Base-by-base conservation (phyloP, 768 basidiomycete species). In the Mycena latifolia region DNA sequence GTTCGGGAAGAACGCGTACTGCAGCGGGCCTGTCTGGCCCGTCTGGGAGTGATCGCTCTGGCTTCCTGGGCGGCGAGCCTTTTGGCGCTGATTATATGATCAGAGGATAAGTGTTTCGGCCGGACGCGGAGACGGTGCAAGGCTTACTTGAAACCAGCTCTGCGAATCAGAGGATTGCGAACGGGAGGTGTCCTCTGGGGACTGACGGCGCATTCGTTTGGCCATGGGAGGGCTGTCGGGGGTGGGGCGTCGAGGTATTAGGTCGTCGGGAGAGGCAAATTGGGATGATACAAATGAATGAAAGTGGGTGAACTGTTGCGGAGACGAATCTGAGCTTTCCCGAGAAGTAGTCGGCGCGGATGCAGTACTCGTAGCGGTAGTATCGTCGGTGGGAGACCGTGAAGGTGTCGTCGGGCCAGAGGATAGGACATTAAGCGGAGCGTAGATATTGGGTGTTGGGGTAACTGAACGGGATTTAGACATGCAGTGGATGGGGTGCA, bases 41-140 rank as follows among this genome's bases (percentile, higher is more conserved):
- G 80, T 79, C 61, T 84, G 76, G 55, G 88, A 84, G 6, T 82
- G 76, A 55, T 85, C 83, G 61, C 85, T 84, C 63, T 90, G 88
- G 65, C 82, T 85, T 56, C 88, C 88, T 24, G 93, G 92, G 39
- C 91, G 89, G 72, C 92, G 85, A 15, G 92, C 92, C 75, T 95
- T 95, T 81, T 95, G 93, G 66, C 93, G 88, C 75, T 95, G 93
- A 76, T 95, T 95, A 93, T 94, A 69, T 57, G 67, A 56, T 55
- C 67, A 70, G 61, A 47, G 61, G 28, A 67, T 70, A 66, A 74
- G 74, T 65, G 52, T 72, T 73, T 64, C 55, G 59, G 27, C 25
- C 33, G 51, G 45, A 56, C 62, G 65, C 25, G 72, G 63, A 28
- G n/a, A n/a, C n/a, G n/a, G n/a, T n/a, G 43, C 62, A 37, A n/a